A percentile compares a stretch with the other conserved stretches of the same genome.
phyloP scores from a whole-genome alignment of 2,329 filamentous ascomycete species.

The Parascedosporium putredinis region DNA sequence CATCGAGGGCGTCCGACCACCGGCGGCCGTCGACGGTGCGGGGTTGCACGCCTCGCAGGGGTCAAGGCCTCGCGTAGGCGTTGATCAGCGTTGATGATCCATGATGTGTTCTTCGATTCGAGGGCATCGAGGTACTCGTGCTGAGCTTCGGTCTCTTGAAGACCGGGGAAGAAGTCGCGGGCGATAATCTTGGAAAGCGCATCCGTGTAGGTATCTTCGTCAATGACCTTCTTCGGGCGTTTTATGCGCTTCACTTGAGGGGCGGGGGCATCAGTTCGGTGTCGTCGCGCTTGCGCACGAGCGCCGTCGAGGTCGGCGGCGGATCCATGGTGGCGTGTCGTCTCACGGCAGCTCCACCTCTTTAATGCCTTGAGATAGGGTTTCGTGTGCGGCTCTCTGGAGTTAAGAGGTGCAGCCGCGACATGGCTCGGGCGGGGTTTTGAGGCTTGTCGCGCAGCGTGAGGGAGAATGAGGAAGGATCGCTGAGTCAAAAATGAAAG shows the following conservation, averaged over 20 bases:
- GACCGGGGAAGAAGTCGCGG: constrained; percentile 90
- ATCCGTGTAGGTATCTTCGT: constrained; percentile 89
- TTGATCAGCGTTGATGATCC: constrained; percentile 74
- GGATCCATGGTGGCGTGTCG: not conserved
- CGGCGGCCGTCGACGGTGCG: constrained; percentile 17
- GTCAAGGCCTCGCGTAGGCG: constrained; percentile 73
- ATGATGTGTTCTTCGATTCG: constrained; percentile 71
- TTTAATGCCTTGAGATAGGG: no score
- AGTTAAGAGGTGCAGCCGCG: no score
- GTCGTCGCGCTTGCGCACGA: constrained; percentile 61
- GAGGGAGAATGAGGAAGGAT: no score
- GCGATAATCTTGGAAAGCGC: constrained; percentile 90
- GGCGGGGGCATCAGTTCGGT: constrained; percentile 75
- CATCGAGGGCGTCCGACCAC: constrained; percentile 49
- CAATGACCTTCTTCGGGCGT: constrained; percentile 74
- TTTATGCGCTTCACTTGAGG: constrained; percentile 82
- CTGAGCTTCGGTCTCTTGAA: constrained; percentile 76
- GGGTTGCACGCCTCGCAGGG: constrained; percentile 42
- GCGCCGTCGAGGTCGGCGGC: constrained; percentile 35
- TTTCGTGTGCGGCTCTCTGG: no score
- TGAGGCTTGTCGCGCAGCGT: no score
- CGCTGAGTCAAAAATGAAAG: no score
- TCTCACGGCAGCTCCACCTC: no score
- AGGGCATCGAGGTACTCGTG: constrained; percentile 88
- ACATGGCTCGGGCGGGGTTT: no score